Evolutionary conservation across 441 rosid species (phyloP), one percentile per base, ranked within the genome.

Genomic region (Pelargonium cotyledonis): DNA sequence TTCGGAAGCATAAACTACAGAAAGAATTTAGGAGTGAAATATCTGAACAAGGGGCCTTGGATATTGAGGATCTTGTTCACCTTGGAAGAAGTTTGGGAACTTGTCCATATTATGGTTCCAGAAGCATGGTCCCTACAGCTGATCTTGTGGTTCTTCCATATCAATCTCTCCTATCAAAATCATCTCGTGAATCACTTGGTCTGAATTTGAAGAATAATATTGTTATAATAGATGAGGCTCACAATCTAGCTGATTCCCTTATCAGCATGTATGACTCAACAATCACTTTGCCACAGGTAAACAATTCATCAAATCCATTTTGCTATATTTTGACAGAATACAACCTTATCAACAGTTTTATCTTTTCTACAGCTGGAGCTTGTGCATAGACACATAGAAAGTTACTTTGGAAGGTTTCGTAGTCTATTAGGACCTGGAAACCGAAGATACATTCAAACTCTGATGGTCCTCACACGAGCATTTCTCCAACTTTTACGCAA

Each of bases 171-270:
- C 86, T 95, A 43, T 90, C 95, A 80, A 88, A 90, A 85, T 84
- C 98, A 55, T 89, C 98, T 16, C 90, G 97, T 41, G 96, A 92
- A 69, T 82, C 89, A 65, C 98, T 95, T 72, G 98, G 95, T 44
- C 83, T 95, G 65, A 85, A 80, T 72, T 84, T 92, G 90, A 90
- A 88, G 80, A 84, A 85, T 35, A 90, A 70, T 79, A 84, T 95
- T 72, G 86, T 95, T 69, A 89, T 95, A 69, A 90, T 95, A 71
- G 98, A 95, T 44, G 99, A 95, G 85, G 99, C 98, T 75, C 98
- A 95, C 81, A 95, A 95, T 81, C 84, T 95, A 68, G 99, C 99
- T 69, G 99, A 95, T 80, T 87, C 98, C 65, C 89, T 95, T 67
- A 86, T 85, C 78, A 86, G 85, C 80, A 92, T 95, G 95, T 86